Percentiles rank a stretch among this genome's conserved stretches.
phyloP scores from a whole-genome alignment of 129 eudicot genomes.

The Silybum marianum region DNA sequence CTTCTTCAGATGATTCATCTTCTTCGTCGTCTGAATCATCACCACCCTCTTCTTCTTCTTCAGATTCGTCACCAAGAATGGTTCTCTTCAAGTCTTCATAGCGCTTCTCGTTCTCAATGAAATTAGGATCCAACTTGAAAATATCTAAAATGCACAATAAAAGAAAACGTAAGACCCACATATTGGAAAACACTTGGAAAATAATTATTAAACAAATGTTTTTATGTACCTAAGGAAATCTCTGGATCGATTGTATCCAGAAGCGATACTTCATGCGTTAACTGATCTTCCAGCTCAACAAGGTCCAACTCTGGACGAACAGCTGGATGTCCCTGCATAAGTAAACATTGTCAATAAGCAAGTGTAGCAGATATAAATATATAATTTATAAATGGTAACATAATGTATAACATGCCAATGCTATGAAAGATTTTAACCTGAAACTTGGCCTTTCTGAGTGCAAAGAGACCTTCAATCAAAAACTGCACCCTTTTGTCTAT shows the following conservation, averaged over 20 bases:
- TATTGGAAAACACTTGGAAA: neutral
- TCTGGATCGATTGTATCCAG: conserved; percentile 78
- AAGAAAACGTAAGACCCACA: neutral
- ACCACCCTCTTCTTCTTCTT: conserved; percentile 69
- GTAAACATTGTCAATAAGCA: conserved; percentile 2
- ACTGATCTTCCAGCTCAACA: conserved; percentile 90
- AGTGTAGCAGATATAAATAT: neutral
- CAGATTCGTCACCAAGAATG: conserved; percentile 92
- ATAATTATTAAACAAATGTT: conserved; percentile 1
- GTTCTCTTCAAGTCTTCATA: conserved; percentile 89
- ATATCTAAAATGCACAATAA: conserved; percentile 50
- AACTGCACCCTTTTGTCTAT: conserved; percentile 95
- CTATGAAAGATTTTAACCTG: conserved; percentile 54
- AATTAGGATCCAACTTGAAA: conserved; percentile 78
- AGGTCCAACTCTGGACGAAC: conserved; percentile 94
- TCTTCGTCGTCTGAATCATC: conserved; percentile 65
- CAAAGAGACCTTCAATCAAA: conserved; percentile 92
- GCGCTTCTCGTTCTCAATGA: conserved; percentile 67
- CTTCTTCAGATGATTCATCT: conserved; percentile 75
- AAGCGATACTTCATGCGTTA: conserved; percentile 91
- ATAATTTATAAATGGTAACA: neutral
- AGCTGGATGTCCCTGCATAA: conserved; percentile 81
- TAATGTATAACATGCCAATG: neutral
- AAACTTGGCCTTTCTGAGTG: conserved; percentile 86
- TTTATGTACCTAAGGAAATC: conserved; percentile 57